Evolutionary conservation across 106 monocot genomes (phyloP), one percentile per base, ranked within the genome.

Genomic region (Dendrobium officinale): DNA sequence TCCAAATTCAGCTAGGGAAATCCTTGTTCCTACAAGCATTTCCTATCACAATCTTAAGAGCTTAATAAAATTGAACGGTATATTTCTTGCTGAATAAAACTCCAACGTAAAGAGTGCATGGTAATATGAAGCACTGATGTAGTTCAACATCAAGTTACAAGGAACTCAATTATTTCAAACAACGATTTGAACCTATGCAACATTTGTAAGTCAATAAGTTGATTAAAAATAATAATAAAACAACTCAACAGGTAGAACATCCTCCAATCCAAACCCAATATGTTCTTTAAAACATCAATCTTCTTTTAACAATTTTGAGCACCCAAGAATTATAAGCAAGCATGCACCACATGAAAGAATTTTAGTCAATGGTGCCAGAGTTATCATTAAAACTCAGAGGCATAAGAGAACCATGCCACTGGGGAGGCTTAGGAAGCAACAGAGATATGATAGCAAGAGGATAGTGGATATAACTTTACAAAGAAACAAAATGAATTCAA

Each of bases 401-500:
- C 64, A 9, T 66, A 66, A 66, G 64, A 66, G 26, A 66, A 24
- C 22, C 9, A 61, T 61, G 64, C 8, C 72, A 17, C 40, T 7
- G 15, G 13, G 13, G 37, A 72, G 16, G 40, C 29, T 44, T 47
- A 26, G 13, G 48, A 51, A 76, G 64, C 26, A 49, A 42, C 56
- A 22, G 24, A 43, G 4, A 37, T 48, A 37, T 44, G 29, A 59
- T 41, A 18, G 59, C 20, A 77, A 67, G 79, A 75, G 5, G 37
- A 37, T 37, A 70, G 26, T 15, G 7, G 6, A 70, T 15, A 16
- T 37, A 37, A 37, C 9, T 40, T 20, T n/a, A 26, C 37, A 20
- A 75, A 54, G 24, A 6, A 83, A 80, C 37, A 81, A n/a, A n/a
- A 43, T 44, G 49, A 45, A 64, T 33, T 49, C 20, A 45, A 18